Evolutionary conservation across 1,284 basidiomycete species (phyloP), one percentile per base, ranked within the genome.

Genomic region (Cryptococcus jaspeensis): DNA sequence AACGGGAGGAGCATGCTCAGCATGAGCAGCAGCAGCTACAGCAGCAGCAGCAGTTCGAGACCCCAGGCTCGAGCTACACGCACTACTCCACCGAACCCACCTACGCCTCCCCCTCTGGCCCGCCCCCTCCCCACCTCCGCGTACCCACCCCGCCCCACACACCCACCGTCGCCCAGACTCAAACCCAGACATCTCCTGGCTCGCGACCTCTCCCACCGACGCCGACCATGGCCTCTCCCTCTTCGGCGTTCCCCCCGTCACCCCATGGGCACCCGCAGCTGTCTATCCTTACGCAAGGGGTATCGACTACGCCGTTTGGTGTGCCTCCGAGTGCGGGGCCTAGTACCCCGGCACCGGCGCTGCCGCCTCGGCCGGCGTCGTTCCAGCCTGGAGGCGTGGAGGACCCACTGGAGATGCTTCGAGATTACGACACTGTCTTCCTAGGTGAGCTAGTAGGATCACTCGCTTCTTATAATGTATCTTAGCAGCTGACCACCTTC

Each of bases 41-140:
- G 15, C 36, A 28, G 20, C 43, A 40, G 16, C 41, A 55, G 23
- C 9, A 41, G 11, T 41, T 53, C 35, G 64, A 56, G 56, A 60
- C 41, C n/a, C 52, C 64, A 6, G 63, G 64, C 13, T 69, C 66
- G 7, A 56, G 47, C 35, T 38, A 58, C 18, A 66, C 64, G 11
- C 16, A 45, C 7, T 59, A 50, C 25, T 28, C 40, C 16, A 46
- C 58, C 20, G 18, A 44, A 16, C 43, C 52, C 23, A 6, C 22
- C 6, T 62, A 67, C 62, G 69, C 50, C 87, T 87, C n/a, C 63
- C 88, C 84, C 81, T 72, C 67, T 75, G 82, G 70, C 88, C 89
- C 22, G 88, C 64, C 66, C 15, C 66, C 70, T 2, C 48, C 59
- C 11, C 64, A 53, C 56, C 61, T 59, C n/a, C 38, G 52, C 11